Evolutionary conservation across 2,329 filamentous ascomycete genomes (phyloP).

Genomic region (Orbilia quercus): DNA sequence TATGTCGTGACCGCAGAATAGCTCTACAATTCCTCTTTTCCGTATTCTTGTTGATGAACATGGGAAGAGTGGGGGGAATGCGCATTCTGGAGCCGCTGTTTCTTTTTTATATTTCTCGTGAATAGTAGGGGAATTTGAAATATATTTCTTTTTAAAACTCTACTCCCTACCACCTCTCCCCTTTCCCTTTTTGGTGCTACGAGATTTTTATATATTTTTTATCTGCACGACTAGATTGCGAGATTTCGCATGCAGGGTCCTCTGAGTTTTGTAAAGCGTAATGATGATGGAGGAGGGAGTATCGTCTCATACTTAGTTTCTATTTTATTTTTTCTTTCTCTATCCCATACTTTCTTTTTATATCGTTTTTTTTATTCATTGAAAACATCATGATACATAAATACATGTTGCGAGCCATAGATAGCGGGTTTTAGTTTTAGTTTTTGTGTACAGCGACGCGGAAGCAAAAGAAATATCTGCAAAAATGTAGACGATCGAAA

Average conservation of each 20-base stretch:
- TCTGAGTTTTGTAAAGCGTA: constrained; percentile 10
- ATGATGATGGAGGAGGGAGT: neutral
- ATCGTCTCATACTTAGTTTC: constrained; percentile 10
- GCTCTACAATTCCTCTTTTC: constrained; percentile 13
- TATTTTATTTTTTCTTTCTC: constrained; percentile 7
- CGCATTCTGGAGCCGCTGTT: constrained; percentile 11
- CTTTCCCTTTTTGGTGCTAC: neutral
- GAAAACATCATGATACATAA: constrained; percentile 10
- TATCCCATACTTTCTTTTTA: constrained; percentile 11
- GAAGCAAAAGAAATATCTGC: constrained; percentile 2
- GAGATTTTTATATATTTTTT: constrained; percentile 5
- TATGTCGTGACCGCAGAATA: neutral
- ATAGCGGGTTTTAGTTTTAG: constrained; percentile 6
- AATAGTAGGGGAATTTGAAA: constrained; percentile 11
- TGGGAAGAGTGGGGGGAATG: constrained; percentile 8
- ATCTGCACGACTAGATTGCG: constrained; percentile 22
- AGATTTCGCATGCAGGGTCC: constrained; percentile 24
- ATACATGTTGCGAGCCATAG: neutral
- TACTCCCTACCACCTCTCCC: constrained; percentile 7
- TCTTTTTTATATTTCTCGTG: constrained; percentile 43
- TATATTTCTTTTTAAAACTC: constrained; percentile 11
- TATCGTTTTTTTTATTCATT: constrained; percentile 35
- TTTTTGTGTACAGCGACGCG: constrained; percentile 11
- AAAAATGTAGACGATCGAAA: neutral
- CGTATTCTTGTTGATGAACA: neutral